Percentiles rank a stretch among this genome's conserved stretches.
phyloP scores from a whole-genome alignment of 2,329 filamentous ascomycete genomes.

The Camillea tinctor region DNA sequence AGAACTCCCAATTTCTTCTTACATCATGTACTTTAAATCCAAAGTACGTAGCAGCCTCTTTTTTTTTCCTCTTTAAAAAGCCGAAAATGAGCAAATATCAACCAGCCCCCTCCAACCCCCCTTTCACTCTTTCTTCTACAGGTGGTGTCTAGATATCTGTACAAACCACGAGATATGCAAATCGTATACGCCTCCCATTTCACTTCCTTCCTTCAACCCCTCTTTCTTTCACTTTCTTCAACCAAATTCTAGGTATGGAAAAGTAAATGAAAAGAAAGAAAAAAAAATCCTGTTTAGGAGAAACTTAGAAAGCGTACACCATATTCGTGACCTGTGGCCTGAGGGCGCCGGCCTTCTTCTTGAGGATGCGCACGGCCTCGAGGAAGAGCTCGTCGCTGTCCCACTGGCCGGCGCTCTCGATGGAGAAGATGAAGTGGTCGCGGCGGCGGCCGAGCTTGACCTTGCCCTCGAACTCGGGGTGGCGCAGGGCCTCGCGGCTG shows the following conservation, averaged over 20 bases:
- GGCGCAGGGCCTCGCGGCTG: constrained; percentile 85
- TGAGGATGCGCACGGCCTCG: constrained; percentile 81
- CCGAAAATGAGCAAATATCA: too few relatives aligned
- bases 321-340: constrained; percentile 69
- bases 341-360: constrained; percentile 75
- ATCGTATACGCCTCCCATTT: too few relatives aligned
- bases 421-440: constrained; percentile 96
- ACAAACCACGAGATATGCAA: too few relatives aligned
- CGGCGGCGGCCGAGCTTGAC: constrained; percentile 86
- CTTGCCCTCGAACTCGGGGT: constrained; percentile 91
- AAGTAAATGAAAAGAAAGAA: not conserved
- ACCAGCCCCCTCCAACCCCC: too few relatives aligned
- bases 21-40: too few relatives aligned
- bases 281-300: not conserved
- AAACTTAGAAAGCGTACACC: constrained; percentile 39
- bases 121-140: too few relatives aligned
- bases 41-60: too few relatives aligned
- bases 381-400: constrained; percentile 92
- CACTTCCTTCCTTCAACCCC: too few relatives aligned
- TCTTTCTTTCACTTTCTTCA: too few relatives aligned
- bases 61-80: too few relatives aligned
- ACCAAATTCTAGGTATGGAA: not conserved
- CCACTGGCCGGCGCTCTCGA: constrained; percentile 95
- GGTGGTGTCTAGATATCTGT: too few relatives aligned
- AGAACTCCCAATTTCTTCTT: too few relatives aligned